A percentile compares a stretch with the other conserved stretches of the same genome.
Conservation (phyloP, 306 rosid genomes). For the Dalbergia cochinchinensis region DNA sequence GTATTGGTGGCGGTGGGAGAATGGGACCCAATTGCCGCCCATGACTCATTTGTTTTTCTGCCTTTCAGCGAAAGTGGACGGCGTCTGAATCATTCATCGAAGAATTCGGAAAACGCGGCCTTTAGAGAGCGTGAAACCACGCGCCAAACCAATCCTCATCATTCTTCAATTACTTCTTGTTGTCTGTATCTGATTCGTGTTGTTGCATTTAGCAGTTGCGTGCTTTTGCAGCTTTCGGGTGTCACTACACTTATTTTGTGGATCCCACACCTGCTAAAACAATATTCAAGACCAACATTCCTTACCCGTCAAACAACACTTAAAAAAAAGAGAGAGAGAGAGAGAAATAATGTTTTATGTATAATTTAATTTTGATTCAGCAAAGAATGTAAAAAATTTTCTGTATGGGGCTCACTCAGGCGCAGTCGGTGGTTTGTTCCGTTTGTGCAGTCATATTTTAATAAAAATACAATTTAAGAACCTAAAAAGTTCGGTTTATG, state of each 20-base stretch:
- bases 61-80: constrained; percentile 35
- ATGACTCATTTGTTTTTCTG: neutral
- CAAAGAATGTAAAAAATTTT: too few species aligned
- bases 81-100: neutral
- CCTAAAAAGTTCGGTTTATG: too few species aligned
- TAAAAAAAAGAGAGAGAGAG: too few species aligned
- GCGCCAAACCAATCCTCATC: neutral
- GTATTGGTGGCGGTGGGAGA: constrained; percentile 32
- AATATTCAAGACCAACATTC: too few species aligned
- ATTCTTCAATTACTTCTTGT: neutral
- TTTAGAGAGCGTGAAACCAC: neutral
- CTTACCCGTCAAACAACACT: too few species aligned
- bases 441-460: too few species aligned
- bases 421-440: too few species aligned
- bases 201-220: neutral
- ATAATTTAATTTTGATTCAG: too few species aligned
- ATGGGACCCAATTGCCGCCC: constrained; percentile 46
- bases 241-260: neutral
- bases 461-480: too few species aligned
- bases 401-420: too few species aligned
- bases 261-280: neutral
- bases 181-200: neutral
- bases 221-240: neutral
- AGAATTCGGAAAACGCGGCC: neutral
- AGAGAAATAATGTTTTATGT: too few species aligned